These are phyloP conservation scores for Talaromyces islandicus DNA, from an alignment of 2,329 filamentous ascomycete genomes.

Conservation along the genomic window DNA sequence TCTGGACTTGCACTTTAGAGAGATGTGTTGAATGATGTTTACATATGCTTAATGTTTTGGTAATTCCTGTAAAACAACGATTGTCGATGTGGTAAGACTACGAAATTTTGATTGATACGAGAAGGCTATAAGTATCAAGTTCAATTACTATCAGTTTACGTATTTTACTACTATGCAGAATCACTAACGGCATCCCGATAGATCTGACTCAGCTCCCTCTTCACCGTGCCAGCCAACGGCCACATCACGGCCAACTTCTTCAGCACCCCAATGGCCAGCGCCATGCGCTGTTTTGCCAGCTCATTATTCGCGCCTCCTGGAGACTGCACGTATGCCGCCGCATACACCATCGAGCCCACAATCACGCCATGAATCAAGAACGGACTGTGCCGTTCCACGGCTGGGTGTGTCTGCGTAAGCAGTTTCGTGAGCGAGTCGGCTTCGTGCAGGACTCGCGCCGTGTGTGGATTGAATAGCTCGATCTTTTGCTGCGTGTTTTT, in stretches of 20 bases:
- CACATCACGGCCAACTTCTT: conserved; percentile 6
- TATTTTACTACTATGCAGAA: no score
- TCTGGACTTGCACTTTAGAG: neutral
- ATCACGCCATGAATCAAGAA: conserved; percentile 75
- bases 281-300: neutral
- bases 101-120: no score
- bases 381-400: conserved; percentile 61
- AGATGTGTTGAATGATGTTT: neutral
- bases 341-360: conserved; percentile 65
- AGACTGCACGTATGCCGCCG: neutral
- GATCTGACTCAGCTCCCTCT: neutral
- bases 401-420: conserved; percentile 47
- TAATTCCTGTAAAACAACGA: neutral
- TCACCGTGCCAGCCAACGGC: conserved; percentile 8
- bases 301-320: neutral
- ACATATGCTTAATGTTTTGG: neutral
- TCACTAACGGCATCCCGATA: neutral
- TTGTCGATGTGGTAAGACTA: no score
- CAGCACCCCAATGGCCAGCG: conserved; percentile 8
- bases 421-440: conserved; percentile 70
- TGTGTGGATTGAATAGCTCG: conserved; percentile 43
- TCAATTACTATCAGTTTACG: no score
- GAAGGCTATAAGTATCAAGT: no score
- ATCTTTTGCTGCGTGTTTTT: no score
- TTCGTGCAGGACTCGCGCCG: conserved; percentile 70